Evolutionary conservation across 768 basidiomycete species (phyloP).

Genomic region (Hebeloma cylindrosporum): DNA sequence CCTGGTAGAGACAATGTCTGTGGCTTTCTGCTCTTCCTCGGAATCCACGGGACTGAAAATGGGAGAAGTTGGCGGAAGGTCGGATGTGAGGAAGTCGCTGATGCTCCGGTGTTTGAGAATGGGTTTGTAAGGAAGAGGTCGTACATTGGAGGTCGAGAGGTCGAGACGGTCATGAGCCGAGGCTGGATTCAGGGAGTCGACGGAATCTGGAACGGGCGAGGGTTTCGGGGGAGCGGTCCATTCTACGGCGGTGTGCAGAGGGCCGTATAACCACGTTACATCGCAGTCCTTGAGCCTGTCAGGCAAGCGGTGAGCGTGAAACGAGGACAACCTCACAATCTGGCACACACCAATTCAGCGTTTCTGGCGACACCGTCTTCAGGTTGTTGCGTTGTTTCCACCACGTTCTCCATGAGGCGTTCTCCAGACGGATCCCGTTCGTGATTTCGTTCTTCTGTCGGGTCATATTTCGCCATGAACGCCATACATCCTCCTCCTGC

Average conservation of each 20-base stretch:
- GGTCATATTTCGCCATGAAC: constrained; percentile 98
- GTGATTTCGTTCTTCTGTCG: constrained; percentile 97
- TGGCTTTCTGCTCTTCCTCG: constrained; percentile 45
- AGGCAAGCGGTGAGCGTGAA: constrained; percentile 12
- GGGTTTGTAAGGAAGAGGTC: constrained; percentile 59
- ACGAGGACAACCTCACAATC: constrained; percentile 5
- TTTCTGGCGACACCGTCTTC: constrained; percentile 94
- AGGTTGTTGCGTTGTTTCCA: constrained; percentile 98
- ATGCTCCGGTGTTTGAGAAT: constrained; percentile 97
- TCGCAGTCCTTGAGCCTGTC: constrained; percentile 97
- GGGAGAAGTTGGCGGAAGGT: constrained; percentile 62
- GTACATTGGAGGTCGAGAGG: constrained; percentile 33
- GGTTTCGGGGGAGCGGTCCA: constrained; percentile 70
- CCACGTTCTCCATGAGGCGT: constrained; percentile 98
- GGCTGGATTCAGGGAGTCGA: constrained; percentile 36
- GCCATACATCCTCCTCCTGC: constrained; percentile 98
- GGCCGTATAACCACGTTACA: constrained; percentile 98
- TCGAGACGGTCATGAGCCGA: constrained; percentile 53
- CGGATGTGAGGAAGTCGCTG: constrained; percentile 81
- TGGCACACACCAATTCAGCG: constrained; percentile 86
- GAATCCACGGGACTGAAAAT: constrained; percentile 61
- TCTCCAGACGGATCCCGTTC: constrained; percentile 93
- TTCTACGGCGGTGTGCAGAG: constrained; percentile 91
- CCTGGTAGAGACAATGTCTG: constrained; percentile 15
- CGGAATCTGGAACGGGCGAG: constrained; percentile 35